Evolutionary conservation across 495 filamentous ascomycete species (phyloP).

Genomic region (Usnea hakonensis): DNA sequence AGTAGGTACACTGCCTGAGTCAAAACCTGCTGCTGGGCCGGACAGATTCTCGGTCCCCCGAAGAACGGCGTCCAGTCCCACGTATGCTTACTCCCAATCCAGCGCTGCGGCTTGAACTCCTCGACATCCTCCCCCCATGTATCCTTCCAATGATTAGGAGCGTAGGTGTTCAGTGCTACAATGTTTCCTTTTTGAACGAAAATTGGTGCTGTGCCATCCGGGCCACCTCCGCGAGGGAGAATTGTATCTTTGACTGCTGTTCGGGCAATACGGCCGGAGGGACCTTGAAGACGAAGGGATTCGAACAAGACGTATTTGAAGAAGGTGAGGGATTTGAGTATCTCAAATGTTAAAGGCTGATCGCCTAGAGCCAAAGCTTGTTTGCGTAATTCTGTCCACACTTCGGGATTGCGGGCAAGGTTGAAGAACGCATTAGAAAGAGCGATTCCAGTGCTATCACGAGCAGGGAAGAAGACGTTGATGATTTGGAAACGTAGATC

Average conservation of each 20-base stretch:
- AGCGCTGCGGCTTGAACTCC: constrained; percentile 21
- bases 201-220: constrained; percentile 40
- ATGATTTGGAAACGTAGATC: constrained; percentile 2
- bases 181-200: constrained; percentile 35
- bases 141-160: constrained; percentile 31
- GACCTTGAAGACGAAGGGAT: constrained; percentile 47
- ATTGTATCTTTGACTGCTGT: constrained; percentile 42
- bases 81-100: constrained; percentile 28
- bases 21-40: constrained; percentile 51
- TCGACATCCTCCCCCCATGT: constrained; percentile 31
- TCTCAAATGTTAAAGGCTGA: not conserved
- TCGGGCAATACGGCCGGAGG: constrained; percentile 49
- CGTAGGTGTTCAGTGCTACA: constrained; percentile 21
- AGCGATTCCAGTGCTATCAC: constrained; percentile 46
- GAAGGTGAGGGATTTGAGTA: not conserved
- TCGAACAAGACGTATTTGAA: constrained; percentile 2
- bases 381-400: constrained; percentile 44
- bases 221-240: constrained; percentile 47
- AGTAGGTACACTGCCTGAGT: constrained; percentile 51
- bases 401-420: constrained; percentile 39
- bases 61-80: constrained; percentile 59
- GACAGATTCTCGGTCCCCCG: constrained; percentile 52
- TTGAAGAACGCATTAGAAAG: constrained; percentile 51
- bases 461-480: constrained; percentile 22
- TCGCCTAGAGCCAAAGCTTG: constrained; percentile 28